phyloP scores from a whole-genome alignment of 352 stramenopile species.

The Discostella stelligera region DNA sequence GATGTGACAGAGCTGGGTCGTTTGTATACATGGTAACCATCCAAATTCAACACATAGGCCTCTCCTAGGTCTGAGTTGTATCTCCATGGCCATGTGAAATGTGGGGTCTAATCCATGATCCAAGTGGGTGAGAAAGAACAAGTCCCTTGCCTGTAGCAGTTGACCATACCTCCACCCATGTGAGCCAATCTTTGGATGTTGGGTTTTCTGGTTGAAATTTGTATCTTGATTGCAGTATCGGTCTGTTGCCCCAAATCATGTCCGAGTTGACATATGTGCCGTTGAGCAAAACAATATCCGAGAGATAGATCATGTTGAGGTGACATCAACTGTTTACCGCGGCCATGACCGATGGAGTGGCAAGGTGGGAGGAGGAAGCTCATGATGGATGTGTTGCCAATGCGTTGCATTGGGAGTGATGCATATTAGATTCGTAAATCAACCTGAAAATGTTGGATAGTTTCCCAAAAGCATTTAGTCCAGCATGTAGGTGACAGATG shows the following conservation, averaged over 20 bases:
- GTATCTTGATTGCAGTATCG: not conserved
- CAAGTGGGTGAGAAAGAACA: not conserved
- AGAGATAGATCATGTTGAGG: not conserved
- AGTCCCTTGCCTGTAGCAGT: not conserved
- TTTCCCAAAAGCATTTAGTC: constrained; percentile 3
- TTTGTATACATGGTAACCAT: too few relatives aligned
- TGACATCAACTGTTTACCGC: not conserved
- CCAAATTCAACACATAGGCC: too few relatives aligned
- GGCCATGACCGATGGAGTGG: not conserved
- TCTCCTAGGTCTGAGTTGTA: too few relatives aligned
- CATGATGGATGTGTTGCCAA: not conserved
- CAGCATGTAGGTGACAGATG: not conserved
- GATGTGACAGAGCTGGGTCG: too few relatives aligned
- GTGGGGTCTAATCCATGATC: not conserved
- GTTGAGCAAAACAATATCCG: not conserved
- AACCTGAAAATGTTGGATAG: too few relatives aligned
- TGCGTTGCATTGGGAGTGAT: not conserved
- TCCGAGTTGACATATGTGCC: not conserved
- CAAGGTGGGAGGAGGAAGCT: not conserved
- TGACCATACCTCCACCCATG: not conserved
- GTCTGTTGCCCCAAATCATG: not conserved
- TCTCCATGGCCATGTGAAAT: too few relatives aligned
- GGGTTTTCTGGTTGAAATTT: not conserved
- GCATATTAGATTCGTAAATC: not conserved
- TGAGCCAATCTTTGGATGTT: not conserved